Conservation (phyloP, 225 moss, liverwort and hornwort genomes). For the Thuidium tamariscinum region DNA sequence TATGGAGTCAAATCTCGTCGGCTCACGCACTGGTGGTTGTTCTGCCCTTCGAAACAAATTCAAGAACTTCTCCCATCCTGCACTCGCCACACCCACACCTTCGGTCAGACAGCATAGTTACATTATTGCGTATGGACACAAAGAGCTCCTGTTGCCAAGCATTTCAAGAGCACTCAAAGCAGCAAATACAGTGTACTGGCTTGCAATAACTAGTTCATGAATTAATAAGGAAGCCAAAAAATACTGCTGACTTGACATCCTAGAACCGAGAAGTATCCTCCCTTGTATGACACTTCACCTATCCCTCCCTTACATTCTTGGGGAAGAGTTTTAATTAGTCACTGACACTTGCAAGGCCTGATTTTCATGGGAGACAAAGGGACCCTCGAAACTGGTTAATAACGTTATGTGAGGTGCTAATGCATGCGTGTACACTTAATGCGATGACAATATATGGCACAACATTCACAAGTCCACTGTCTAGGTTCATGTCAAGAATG, state of each 20-base stretch:
- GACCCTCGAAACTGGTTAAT: neutral
- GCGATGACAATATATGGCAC: neutral
- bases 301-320: neutral
- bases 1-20: neutral
- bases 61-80: neutral
- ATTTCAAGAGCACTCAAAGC: neutral
- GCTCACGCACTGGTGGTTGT: neutral
- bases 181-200: neutral
- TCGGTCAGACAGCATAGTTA: neutral
- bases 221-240: neutral
- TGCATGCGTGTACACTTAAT: neutral
- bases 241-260: neutral
- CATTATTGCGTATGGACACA: neutral
- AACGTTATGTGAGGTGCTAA: neutral
- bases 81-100: neutral
- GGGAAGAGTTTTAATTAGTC: neutral
- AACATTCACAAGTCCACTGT: neutral
- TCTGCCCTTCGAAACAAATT: neutral
- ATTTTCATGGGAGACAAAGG: neutral
- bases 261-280: neutral
- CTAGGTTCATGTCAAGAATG: neutral
- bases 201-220: neutral
- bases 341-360: neutral
- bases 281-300: neutral
- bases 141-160: neutral